Evolutionary conservation across 2,329 filamentous ascomycete genomes (phyloP).

Genomic region (Fusarium sulawesiense): DNA sequence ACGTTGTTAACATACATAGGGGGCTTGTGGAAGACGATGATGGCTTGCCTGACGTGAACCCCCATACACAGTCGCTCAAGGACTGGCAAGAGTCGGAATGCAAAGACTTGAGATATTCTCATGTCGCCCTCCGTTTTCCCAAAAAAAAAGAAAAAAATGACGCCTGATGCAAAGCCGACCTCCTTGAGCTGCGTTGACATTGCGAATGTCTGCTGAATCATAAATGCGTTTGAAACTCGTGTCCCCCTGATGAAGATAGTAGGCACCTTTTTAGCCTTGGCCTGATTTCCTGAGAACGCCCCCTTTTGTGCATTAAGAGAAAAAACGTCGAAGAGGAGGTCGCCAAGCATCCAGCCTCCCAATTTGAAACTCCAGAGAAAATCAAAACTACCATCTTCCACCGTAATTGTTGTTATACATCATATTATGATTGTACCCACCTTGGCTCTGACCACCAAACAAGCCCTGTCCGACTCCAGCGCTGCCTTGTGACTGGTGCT

Average conservation of each 20-base stretch:
- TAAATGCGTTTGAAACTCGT: constrained; percentile 48
- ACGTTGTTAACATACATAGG: constrained; percentile 74
- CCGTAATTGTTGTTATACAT: constrained; percentile 81
- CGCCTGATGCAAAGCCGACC: constrained; percentile 49
- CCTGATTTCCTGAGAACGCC: constrained; percentile 49
- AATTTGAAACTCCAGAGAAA: constrained; percentile 31
- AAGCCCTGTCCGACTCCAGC: constrained; percentile 88
- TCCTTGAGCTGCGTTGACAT: constrained; percentile 46
- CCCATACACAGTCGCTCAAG: constrained; percentile 37
- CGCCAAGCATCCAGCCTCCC: constrained; percentile 39
- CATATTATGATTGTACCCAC: constrained; percentile 91
- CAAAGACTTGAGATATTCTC: constrained; percentile 39
- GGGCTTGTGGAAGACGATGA: constrained; percentile 74
- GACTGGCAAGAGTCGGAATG: constrained; percentile 39
- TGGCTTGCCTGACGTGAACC: constrained; percentile 69
- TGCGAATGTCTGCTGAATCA: constrained; percentile 50
- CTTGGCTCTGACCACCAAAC: constrained; percentile 89
- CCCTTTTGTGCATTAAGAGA: constrained; percentile 37
- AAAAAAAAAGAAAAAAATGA: constrained; percentile 45
- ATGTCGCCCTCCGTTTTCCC: constrained; percentile 39
- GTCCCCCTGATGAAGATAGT: constrained; percentile 45
- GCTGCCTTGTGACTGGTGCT: constrained; percentile 85
- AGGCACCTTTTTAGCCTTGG: constrained; percentile 35
- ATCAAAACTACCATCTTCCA: constrained; percentile 70
- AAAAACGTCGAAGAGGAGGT: constrained; percentile 34